A percentile compares a stretch with the other conserved stretches of the same genome.
Conservation (phyloP, 2,329 filamentous ascomycete genomes). For the Arthroderma sp. region DNA sequence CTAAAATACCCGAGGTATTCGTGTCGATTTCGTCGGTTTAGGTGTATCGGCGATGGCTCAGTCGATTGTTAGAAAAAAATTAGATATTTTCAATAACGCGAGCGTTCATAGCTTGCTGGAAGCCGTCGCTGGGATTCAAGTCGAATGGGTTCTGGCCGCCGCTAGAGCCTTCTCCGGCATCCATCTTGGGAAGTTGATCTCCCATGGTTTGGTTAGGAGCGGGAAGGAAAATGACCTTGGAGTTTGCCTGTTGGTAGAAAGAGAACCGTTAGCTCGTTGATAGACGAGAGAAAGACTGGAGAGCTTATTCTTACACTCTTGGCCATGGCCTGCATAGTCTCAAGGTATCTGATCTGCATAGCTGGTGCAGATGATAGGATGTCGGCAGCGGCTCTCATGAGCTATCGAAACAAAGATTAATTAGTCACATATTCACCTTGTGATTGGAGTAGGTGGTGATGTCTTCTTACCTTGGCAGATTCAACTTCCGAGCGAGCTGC, state of each 20-base stretch:
- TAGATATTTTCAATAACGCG: constrained; percentile 77
- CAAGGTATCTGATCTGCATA: constrained; percentile 96
- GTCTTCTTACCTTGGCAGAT: constrained; percentile 60
- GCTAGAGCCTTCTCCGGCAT: constrained; percentile 44
- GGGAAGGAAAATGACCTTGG: constrained; percentile 75
- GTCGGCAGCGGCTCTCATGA: constrained; percentile 62
- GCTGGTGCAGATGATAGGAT: constrained; percentile 83
- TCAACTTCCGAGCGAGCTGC: constrained; percentile 94
- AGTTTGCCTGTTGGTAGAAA: constrained; percentile 41
- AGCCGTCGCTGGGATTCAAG: constrained; percentile 40
- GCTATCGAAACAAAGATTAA: constrained; percentile 10
- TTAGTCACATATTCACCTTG: background rate
- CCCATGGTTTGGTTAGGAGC: constrained; percentile 47
- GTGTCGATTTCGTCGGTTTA: background rate
- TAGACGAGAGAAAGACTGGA: background rate
- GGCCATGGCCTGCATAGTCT: constrained; percentile 98
- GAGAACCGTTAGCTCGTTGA: background rate
- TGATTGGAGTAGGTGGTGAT: background rate
- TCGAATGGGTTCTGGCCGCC: constrained; percentile 31
- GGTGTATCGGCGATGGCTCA: too few species aligned
- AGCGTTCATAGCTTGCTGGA: constrained; percentile 71
- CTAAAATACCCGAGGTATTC: background rate
- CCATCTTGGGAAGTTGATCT: constrained; percentile 35
- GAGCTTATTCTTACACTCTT: constrained; percentile 45
- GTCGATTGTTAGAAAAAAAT: constrained; percentile 12